Conservation (phyloP, 2,329 filamentous ascomycete genomes). For the Stachybotrys chlorohalonatus region DNA sequence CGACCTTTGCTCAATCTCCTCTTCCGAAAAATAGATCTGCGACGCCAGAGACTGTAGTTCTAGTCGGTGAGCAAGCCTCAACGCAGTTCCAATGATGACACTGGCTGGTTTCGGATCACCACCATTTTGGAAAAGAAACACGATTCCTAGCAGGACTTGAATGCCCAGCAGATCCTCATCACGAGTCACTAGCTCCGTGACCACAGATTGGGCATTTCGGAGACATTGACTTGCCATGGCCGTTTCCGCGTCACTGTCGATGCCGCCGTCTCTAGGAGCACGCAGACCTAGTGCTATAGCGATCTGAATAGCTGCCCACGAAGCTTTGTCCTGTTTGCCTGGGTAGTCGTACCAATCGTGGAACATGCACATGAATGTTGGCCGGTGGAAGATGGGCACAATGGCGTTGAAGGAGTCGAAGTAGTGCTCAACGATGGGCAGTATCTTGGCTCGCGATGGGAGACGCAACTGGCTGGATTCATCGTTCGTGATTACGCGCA, state of each 20-base stretch:
- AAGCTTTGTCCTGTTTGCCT: constrained; percentile 10
- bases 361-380: constrained; percentile 25
- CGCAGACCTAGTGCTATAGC: constrained; percentile 27
- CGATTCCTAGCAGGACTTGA: constrained; percentile 28
- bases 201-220: constrained; percentile 26
- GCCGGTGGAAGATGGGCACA: constrained; percentile 27
- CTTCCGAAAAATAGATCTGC: constrained; percentile 11
- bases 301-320: constrained; percentile 29
- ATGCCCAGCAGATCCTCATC: constrained; percentile 28
- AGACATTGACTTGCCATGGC: constrained; percentile 19
- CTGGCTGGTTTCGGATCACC: constrained; percentile 26
- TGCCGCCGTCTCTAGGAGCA: constrained; percentile 9
- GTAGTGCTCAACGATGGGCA: constrained; percentile 26
- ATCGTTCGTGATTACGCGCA: background rate
- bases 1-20: constrained; percentile 22
- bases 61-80: constrained; percentile 27
- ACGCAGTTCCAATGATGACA: constrained; percentile 27
- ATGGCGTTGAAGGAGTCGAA: constrained; percentile 25
- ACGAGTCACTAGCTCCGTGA: constrained; percentile 27
- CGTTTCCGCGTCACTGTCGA: constrained; percentile 8
- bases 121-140: constrained; percentile 26
- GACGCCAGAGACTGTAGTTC: constrained; percentile 21
- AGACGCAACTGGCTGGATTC: constrained; percentile 11
- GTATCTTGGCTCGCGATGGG: constrained; percentile 23
- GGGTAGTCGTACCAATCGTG: constrained; percentile 22